Conservation (phyloP, 495 filamentous ascomycete species). For the Penicillium fimorum region DNA sequence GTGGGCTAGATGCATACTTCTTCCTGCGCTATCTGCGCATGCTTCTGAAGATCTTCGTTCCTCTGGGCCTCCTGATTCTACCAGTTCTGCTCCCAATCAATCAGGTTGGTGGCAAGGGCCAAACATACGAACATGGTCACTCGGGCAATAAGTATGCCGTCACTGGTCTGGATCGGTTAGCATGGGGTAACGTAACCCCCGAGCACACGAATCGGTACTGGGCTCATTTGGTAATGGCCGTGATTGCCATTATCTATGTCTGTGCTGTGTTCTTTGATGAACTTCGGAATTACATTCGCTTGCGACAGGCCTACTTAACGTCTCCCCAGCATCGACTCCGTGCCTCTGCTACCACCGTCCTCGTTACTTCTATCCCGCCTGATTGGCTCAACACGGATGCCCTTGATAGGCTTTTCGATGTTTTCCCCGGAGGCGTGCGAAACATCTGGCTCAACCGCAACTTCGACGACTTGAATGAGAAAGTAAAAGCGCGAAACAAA, state of each 20-base stretch:
- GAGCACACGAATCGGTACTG: constrained; percentile 73
- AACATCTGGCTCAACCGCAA: constrained; percentile 98
- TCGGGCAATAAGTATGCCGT: constrained; percentile 45
- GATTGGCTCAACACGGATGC: constrained; percentile 85
- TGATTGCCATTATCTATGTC: constrained; percentile 78
- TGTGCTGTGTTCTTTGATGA: constrained; percentile 88
- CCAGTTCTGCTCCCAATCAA: constrained; percentile 89
- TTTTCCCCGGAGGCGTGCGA: constrained; percentile 91
- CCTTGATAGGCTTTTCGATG: constrained; percentile 83
- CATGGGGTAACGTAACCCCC: constrained; percentile 87
- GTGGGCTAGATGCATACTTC: constrained; percentile 95
- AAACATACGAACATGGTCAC: constrained; percentile 45
- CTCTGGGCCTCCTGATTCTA: constrained; percentile 73
- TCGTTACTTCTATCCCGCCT: constrained; percentile 83
- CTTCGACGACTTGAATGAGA: constrained; percentile 81
- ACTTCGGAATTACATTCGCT: constrained; percentile 84
- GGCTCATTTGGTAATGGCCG: constrained; percentile 82
- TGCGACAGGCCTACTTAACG: constrained; percentile 93
- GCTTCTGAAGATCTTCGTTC: constrained; percentile 87
- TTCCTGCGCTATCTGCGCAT: constrained; percentile 95
- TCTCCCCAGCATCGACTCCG: constrained; percentile 90
- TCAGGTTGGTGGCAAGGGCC: constrained; percentile 65
- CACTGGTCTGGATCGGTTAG: constrained; percentile 72
- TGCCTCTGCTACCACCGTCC: constrained; percentile 93
- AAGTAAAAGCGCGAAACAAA: constrained; percentile 72